A percentile compares a stretch with the other conserved stretches of the same genome.
Evolutionary conservation across 1,284 basidiomycete genomes (phyloP).

Genomic region (Irpex sp.): DNA sequence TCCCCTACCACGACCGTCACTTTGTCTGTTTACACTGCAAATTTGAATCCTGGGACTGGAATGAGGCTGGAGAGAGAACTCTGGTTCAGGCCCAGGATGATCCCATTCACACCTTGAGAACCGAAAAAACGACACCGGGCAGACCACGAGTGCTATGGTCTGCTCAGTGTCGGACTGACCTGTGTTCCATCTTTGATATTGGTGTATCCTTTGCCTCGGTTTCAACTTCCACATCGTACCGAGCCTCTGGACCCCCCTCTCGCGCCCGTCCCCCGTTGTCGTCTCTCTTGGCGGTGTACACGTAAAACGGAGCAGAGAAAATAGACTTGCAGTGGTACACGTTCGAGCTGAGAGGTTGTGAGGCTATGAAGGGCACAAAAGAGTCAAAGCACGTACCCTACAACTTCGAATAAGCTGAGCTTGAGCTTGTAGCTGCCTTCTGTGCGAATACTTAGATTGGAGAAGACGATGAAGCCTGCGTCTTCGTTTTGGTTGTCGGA

Average conservation of each 20-base stretch:
- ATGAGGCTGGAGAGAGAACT: background rate
- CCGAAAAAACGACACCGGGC: background rate
- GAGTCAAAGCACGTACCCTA: slow-evolving; percentile 59
- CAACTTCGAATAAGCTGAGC: slow-evolving; percentile 89
- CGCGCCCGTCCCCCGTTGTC: slow-evolving; percentile 14
- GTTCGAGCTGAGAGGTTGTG: slow-evolving; percentile 7
- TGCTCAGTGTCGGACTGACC: background rate
- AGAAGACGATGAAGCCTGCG: slow-evolving; percentile 90
- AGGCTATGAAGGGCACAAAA: background rate
- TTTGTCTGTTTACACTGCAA: slow-evolving; percentile 7
- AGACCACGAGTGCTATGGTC: background rate
- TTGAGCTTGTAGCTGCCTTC: slow-evolving; percentile 91
- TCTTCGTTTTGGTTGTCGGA: slow-evolving; percentile 80
- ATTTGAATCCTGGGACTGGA: slow-evolving; percentile 1
- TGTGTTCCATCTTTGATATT: background rate
- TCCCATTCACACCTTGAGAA: background rate
- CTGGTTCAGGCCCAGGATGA: background rate
- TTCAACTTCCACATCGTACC: slow-evolving; percentile 4
- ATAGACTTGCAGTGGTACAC: slow-evolving; percentile 81
- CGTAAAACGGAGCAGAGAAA: slow-evolving; percentile 83
- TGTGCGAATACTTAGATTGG: slow-evolving; percentile 82
- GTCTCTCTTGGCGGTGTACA: slow-evolving; percentile 82
- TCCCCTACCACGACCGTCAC: background rate
- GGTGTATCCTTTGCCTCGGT: background rate
- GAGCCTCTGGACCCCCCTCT: slow-evolving; percentile 18